These are phyloP conservation scores for Metschnikowia gelsemii DNA, from an alignment of 805 yeast genomes.

Conservation along the genomic window DNA sequence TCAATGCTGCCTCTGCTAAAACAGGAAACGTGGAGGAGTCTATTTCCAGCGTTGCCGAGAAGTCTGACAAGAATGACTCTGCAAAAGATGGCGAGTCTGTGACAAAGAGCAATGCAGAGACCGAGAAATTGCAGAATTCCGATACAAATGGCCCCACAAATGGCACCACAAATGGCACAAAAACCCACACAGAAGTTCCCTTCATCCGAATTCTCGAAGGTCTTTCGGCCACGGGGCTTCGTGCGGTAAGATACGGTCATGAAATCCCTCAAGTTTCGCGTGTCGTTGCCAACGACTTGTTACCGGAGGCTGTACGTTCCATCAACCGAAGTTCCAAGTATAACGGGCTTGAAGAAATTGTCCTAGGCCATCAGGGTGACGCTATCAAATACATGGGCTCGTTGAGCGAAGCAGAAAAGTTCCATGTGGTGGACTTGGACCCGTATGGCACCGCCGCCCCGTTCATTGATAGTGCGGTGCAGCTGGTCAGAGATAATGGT, in stretches of 20 bases:
- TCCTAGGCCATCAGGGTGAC: conserved; percentile 75
- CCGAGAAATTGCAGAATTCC: too few species aligned
- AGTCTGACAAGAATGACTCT: not conserved
- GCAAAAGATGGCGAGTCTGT: not conserved
- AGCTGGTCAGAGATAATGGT: conserved; percentile 81
- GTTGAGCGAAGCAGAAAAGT: conserved; percentile 46
- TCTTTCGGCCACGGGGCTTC: conserved; percentile 88
- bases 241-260: conserved; percentile 90
- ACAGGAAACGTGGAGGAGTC: too few species aligned
- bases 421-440: conserved; percentile 89
- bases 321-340: conserved; percentile 69
- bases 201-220: conserved; percentile 76
- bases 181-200: conserved; percentile 5
- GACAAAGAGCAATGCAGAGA: not conserved
- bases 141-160: too few species aligned
- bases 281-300: conserved; percentile 86
- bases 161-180: too few species aligned
- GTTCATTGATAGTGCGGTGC: conserved; percentile 88
- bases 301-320: conserved; percentile 80
- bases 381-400: conserved; percentile 78
- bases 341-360: conserved; percentile 58
- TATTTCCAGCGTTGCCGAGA: not conserved
- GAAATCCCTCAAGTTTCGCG: conserved; percentile 77
- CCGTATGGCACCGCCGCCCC: conserved; percentile 99
- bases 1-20: too few species aligned